Percentiles rank a stretch among this genome's conserved stretches.
phyloP scores from a whole-genome alignment of 108 stramenopile species.

The Chaetoceros muelleri region DNA sequence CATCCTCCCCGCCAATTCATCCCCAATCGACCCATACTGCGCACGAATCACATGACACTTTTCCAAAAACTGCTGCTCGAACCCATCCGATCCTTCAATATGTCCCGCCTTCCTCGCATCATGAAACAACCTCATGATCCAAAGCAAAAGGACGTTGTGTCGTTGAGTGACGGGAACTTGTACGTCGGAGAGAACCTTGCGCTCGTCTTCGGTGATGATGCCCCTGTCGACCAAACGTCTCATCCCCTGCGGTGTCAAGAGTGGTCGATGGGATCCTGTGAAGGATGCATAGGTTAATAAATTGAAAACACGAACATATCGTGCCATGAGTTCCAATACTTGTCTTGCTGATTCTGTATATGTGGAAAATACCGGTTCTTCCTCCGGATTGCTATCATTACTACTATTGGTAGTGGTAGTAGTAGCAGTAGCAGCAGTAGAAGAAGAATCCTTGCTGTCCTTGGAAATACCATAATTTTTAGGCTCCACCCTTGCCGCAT shows the following conservation, averaged over 20 bases:
- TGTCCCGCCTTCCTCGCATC: conserved; percentile 71
- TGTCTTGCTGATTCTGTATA: conserved; percentile 66
- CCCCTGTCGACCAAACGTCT: conserved; percentile 76
- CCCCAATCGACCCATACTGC: conserved; percentile 77
- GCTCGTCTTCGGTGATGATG: conserved; percentile 60
- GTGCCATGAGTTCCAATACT: conserved; percentile 53
- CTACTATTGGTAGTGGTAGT: conserved; percentile 29
- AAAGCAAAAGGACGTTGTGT: conserved; percentile 77
- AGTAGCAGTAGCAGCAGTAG: background rate
- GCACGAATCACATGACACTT: conserved; percentile 78
- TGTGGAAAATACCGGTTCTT: conserved; percentile 33
- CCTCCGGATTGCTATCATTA: conserved; percentile 15
- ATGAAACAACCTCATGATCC: conserved; percentile 72
- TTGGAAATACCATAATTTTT: background rate
- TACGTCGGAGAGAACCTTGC: conserved; percentile 59
- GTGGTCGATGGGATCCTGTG: conserved; percentile 79
- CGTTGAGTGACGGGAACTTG: conserved; percentile 76
- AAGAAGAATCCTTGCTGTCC: background rate
- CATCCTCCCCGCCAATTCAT: conserved; percentile 80
- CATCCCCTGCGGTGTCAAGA: conserved; percentile 81
- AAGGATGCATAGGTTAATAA: conserved; percentile 82
- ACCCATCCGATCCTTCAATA: conserved; percentile 65
- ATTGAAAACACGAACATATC: conserved; percentile 81
- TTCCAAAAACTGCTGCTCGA: conserved; percentile 79
- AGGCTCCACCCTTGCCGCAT: conserved; percentile 39